phyloP scores from a whole-genome alignment of 2,329 filamentous ascomycete species.

The Verticillium nonalfalfae region DNA sequence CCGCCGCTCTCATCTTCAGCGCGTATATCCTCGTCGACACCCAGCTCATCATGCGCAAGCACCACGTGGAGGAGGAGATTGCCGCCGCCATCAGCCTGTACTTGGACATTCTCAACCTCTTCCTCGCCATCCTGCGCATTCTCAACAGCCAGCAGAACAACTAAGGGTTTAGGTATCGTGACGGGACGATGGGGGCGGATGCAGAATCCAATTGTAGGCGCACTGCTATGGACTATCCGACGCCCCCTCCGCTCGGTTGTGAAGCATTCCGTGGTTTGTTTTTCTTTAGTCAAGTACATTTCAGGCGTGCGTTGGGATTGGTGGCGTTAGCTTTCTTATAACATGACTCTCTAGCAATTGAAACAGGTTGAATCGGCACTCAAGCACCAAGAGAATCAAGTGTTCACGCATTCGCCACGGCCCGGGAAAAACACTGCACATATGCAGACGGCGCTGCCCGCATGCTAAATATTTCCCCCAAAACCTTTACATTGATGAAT shows the following conservation, averaged over 20 bases:
- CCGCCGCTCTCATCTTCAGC: constrained; percentile 82
- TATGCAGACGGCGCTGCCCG: too few species aligned
- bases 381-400: too few species aligned
- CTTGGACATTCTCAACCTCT: constrained; percentile 93
- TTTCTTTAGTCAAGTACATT: too few species aligned
- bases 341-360: neutral
- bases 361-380: neutral
- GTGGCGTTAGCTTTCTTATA: neutral
- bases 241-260: too few species aligned
- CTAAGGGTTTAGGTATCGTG: constrained; percentile 35
- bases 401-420: too few species aligned
- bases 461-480: too few species aligned
- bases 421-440: too few species aligned
- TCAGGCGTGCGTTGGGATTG: neutral
- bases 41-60: constrained; percentile 89
- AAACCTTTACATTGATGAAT: neutral
- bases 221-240: too few species aligned
- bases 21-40: constrained; percentile 96
- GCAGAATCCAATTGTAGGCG: too few species aligned
- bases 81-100: constrained; percentile 92
- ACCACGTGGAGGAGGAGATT: constrained; percentile 98
- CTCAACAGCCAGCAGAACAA: constrained; percentile 95
- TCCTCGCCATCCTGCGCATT: constrained; percentile 91
- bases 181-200: neutral
- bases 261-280: too few species aligned